Evolutionary conservation across 108 stramenopile genomes (phyloP), one percentile per base, ranked within the genome.

Genomic region (Aurantiochytrium sp.): DNA sequence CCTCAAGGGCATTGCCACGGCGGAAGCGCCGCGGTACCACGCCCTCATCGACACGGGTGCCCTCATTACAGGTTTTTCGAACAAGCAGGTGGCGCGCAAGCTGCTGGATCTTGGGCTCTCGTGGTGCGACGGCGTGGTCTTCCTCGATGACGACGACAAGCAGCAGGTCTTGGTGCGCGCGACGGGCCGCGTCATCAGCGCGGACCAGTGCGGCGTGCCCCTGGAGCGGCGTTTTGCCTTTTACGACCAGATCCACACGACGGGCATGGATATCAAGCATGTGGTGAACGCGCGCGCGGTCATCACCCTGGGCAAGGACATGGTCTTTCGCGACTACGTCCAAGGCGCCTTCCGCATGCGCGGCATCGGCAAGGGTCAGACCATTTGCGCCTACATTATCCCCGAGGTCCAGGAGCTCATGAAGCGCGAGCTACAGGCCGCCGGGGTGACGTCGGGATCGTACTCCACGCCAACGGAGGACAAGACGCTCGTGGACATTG

Each of bases 41-140:
- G 93, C 93, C 30, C 89, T 93, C 52, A 93, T 93, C 88, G 93
- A 93, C 54, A 89, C 91, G 3, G 93, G 93, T 4, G 93, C 93
- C 15, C 81, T 93, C 12, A 91, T 93, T 27, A 93, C 93, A 8
- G 92, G 92, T 15, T 39, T 22, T 15, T 55, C 59, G 37, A 90
- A 90, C 87, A 19, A 50, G 30, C 86, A 91, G 55, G 89, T 88
- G 4, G 91, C 91, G 3, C 6, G 22, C 55, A 31, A 88, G 36
- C 87, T 93, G 32, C 86, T 93, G 37, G 30, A 89, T 24, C 3
- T 19, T 21, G 92, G 92, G 1, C 85, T 93, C 45, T 5, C 39
- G 4, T 73, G 89, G 37, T 45, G 85, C n/a, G 90, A 92, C 52
- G 93, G 93, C 50, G 92, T 91, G 4, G 91, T 93, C 8, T 93